Base-by-base conservation (phyloP, 1,284 basidiomycete species). In the Taiwanofungus camphoratus region DNA sequence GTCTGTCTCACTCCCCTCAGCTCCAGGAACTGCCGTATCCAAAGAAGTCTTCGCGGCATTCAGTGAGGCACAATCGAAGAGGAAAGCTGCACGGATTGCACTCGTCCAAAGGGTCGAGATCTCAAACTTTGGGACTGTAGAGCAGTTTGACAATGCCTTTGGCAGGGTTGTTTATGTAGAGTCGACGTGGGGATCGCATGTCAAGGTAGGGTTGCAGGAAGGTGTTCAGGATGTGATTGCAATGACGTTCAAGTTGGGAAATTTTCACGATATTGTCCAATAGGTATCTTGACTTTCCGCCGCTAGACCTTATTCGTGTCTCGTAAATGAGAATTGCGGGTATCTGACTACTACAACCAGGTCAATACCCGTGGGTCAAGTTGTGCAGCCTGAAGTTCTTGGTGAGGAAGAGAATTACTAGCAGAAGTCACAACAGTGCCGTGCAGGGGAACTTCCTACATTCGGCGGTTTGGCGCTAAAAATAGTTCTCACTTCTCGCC, bases 201-300 rank as follows among this genome's bases (percentile, higher is more conserved):
- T 81, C 48, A 67, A 70, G 42, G 55, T 89, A n/a, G 82, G 78
- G 4, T 57, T 74, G 5, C 74, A 82, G 51, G 86, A 89, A 50
- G 84, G 83, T 2, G 70, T 87, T 19, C 78, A 88, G 50, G 85
- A 88, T 58, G 65, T 79, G 26, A 80, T 90, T 37, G 70, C 74
- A 31, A 68, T 57, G 20, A 65, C 66, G n/a, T 84, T 83, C 60
- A 12, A 20, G 15, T 24, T 46, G 16, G 39, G 44, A 8, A 36
- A 16, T 19, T 27, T 27, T 27, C n/a, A n/a, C n/a, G n/a, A n/a
- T n/a, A n/a, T n/a, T n/a, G n/a, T n/a, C n/a, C n/a, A n/a, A n/a
- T n/a, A n/a, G n/a, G n/a, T n/a, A n/a, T n/a, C n/a, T n/a, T n/a
- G n/a, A n/a, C n/a, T n/a, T n/a, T n/a, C n/a, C n/a, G n/a, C n/a